A percentile compares a stretch with the other conserved stretches of the same genome.
phyloP scores from a whole-genome alignment of 2,329 filamentous ascomycete species.

The Penicillium sp. region DNA sequence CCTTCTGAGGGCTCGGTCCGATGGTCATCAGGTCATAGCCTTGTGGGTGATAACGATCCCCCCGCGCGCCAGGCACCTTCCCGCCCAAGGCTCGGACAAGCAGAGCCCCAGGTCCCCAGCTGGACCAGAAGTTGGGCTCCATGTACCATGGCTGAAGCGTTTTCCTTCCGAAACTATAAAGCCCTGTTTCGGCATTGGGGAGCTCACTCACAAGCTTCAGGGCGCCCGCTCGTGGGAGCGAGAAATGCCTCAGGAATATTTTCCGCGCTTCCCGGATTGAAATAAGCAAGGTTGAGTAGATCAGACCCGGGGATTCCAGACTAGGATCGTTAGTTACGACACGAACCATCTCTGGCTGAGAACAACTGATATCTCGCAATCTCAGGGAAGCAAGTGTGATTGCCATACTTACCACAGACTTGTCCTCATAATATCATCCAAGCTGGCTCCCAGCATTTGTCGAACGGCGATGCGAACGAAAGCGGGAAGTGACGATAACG shows the following conservation, averaged over 20 bases:
- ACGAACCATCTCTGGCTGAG: not conserved
- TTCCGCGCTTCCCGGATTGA: slow-evolving; percentile 3
- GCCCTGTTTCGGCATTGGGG: slow-evolving; percentile 10
- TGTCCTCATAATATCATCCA: slow-evolving; percentile 21
- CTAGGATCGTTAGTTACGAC: not conserved
- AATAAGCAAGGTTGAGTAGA: slow-evolving; percentile 1
- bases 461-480: slow-evolving; percentile 10
- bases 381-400: too few relatives aligned
- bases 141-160: slow-evolving; percentile 30
- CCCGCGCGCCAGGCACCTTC: slow-evolving; percentile 15
- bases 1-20: slow-evolving; percentile 18
- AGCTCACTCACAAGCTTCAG: slow-evolving; percentile 2
- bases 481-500: slow-evolving; percentile 9
- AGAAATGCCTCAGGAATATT: slow-evolving; percentile 4
- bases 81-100: slow-evolving; percentile 21
- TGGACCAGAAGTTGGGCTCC: slow-evolving; percentile 20
- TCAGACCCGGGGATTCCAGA: slow-evolving; percentile 4
- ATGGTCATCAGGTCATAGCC: slow-evolving; percentile 24
- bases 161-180: slow-evolving; percentile 17
- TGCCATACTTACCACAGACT: slow-evolving; percentile 15
- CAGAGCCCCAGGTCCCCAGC: slow-evolving; percentile 21
- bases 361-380: not conserved
- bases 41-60: slow-evolving; percentile 13
- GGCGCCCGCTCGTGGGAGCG: slow-evolving; percentile 6
- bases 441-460: slow-evolving; percentile 13